Conservation (phyloP, 441 rosid genomes). For the Pelargonium australe region DNA sequence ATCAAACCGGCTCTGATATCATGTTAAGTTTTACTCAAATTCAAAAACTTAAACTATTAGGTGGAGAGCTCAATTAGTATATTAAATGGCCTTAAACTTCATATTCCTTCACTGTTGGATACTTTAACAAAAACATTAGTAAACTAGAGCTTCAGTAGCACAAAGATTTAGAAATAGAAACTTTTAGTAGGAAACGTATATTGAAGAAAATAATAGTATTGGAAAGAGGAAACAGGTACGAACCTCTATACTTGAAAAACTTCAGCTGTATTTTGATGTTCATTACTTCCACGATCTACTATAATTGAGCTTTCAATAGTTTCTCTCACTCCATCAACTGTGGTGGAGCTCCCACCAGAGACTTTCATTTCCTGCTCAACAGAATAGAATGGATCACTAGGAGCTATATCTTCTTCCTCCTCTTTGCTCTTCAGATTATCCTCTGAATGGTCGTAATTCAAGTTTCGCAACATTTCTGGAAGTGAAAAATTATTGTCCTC, state of each 20-base stretch:
- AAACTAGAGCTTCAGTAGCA: background rate
- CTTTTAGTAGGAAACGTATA: background rate
- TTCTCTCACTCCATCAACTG: background rate
- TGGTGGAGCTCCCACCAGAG: conserved; percentile 4
- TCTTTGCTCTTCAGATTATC: conserved; percentile 20
- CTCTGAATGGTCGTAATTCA: conserved; percentile 35
- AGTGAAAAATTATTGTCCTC: conserved; percentile 25
- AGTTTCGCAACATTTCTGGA: conserved; percentile 33
- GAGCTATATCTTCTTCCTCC: conserved; percentile 15
- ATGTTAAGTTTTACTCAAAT: too few species aligned
- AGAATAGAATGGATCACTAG: conserved; percentile 20
- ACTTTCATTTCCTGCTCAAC: conserved; percentile 28
- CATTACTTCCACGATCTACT: background rate
- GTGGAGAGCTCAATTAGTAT: too few species aligned
- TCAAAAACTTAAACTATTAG: too few species aligned
- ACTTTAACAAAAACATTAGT: too few species aligned
- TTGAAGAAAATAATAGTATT: background rate
- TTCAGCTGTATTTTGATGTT: conserved; percentile 22
- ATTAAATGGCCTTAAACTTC: too few species aligned
- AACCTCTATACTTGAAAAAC: conserved; percentile 40
- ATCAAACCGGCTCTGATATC: too few species aligned
- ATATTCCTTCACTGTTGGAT: too few species aligned
- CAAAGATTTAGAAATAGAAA: background rate
- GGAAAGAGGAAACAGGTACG: conserved; percentile 9
- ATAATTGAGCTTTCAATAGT: background rate